Conservation (phyloP, 169 alveolate genomes). For the Eimeria falciformis region DNA sequence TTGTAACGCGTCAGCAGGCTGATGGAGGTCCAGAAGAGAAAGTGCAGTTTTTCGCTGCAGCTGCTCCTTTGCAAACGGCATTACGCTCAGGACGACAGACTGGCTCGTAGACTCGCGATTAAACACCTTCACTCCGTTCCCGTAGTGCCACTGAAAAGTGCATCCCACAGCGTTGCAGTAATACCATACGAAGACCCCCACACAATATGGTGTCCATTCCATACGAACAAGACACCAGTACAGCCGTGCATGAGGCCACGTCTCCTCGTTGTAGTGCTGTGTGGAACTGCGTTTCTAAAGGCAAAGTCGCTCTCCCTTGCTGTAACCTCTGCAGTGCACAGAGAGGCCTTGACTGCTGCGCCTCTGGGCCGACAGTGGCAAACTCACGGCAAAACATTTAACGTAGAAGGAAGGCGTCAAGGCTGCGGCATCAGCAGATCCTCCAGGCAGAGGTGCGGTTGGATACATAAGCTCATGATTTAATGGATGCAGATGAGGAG, state of each 20-base stretch:
- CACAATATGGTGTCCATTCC: too few species aligned
- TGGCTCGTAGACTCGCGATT: slow-evolving; percentile 16
- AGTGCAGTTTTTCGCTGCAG: background rate
- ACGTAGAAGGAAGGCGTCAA: slow-evolving; percentile 36
- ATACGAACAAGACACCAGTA: too few species aligned
- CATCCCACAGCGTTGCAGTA: too few species aligned
- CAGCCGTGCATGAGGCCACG: too few species aligned
- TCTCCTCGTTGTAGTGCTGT: too few species aligned
- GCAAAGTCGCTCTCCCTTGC: too few species aligned
- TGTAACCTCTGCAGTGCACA: too few species aligned
- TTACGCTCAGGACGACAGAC: slow-evolving; percentile 44
- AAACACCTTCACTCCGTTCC: slow-evolving; percentile 73
- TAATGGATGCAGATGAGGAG: slow-evolving; percentile 18
- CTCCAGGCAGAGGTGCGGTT: slow-evolving; percentile 45
- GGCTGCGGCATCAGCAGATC: slow-evolving; percentile 44
- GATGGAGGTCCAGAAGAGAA: background rate
- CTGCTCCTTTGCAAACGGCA: slow-evolving; percentile 49
- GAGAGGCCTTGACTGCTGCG: too few species aligned
- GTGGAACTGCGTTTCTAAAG: too few species aligned
- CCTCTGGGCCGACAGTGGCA: too few species aligned
- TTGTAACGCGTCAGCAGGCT: slow-evolving; percentile 30
- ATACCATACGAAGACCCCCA: too few species aligned
- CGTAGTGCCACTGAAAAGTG: slow-evolving; percentile 69
- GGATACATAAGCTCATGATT: slow-evolving; percentile 44
- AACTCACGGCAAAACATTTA: slow-evolving; percentile 31